Base-by-base conservation (phyloP, 2,329 filamentous ascomycete genomes). In the Canariomyces notabilis region DNA sequence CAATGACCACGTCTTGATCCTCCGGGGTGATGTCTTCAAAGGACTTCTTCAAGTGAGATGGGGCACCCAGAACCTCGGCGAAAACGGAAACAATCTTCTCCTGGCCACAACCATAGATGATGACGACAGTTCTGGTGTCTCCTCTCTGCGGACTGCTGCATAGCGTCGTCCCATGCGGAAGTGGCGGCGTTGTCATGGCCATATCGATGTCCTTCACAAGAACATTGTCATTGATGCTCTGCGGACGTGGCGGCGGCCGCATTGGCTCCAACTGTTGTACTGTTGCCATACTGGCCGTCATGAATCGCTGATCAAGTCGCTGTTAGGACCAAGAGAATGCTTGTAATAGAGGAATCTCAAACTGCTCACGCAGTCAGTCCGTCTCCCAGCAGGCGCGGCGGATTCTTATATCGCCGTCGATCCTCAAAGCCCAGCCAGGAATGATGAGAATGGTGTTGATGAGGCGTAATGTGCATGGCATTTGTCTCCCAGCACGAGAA, bases 61-160 rank as follows among this genome's bases (percentile, higher is more conserved):
- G 77, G 62, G 89, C 87, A 12, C 88, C 87, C 34, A 93, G 68
- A 6, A 91, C 83, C 58, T 91, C 85, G 20, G 87, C 87, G 56
- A 90, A 85, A 26, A 87, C 70, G 18, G 79, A 78, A 21, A 90
- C 80, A 52, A 93, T 87, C 33, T 77, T 75, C 49, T 90, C 83
- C 62, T 91, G 85, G 15, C 79, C 83, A 18, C 72, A 72, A 9
- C 83, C 81, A 63, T 84, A 88, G 15, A 91, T 66, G 49, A 93
- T 80, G 26, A 81, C 76, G 21, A 80, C 77, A 39, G 76, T 80
- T 45, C 80, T 72, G 7, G 70, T 70, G 56, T 83, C 79, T 20
- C 79, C 80, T 31, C 63, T 66, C 49, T 71, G 68, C 6, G 76
- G 67, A 4, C 70, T 69, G 41, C 69, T 73, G 48, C 68, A 69